Percentiles rank a stretch among this genome's conserved stretches.
Evolutionary conservation across 805 yeast genomes (phyloP).

Genomic region (Suhomyces sp.): DNA sequence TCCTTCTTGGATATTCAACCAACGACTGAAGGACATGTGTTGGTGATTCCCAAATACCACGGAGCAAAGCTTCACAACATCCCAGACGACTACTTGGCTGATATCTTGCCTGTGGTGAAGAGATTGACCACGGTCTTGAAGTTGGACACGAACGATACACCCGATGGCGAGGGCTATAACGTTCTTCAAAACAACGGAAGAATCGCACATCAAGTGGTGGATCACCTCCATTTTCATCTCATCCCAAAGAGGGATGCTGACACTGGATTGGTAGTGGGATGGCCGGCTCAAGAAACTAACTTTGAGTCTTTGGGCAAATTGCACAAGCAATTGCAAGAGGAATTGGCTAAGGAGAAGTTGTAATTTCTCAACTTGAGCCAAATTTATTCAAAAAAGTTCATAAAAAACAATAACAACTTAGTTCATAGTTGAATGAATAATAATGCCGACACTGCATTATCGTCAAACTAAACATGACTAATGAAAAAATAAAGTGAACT

Average conservation of each 20-base stretch:
- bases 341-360: slow-evolving; percentile 19
- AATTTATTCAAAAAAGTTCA: no score
- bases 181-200: slow-evolving; percentile 90
- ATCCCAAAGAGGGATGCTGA: slow-evolving; percentile 79
- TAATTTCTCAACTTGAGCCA: neutral
- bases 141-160: slow-evolving; percentile 59
- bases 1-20: slow-evolving; percentile 95
- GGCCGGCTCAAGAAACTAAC: slow-evolving; percentile 89
- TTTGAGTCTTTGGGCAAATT: slow-evolving; percentile 66
- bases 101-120: slow-evolving; percentile 85
- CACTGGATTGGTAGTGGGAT: slow-evolving; percentile 82
- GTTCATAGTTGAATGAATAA: no score
- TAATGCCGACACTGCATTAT: no score
- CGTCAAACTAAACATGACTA: no score
- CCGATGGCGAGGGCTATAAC: slow-evolving; percentile 76
- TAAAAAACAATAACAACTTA: no score
- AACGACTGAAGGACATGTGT: slow-evolving; percentile 81
- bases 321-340: slow-evolving; percentile 54
- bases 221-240: slow-evolving; percentile 95
- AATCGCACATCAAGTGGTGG: slow-evolving; percentile 93
- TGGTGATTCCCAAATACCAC: slow-evolving; percentile 89
- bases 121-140: slow-evolving; percentile 74
- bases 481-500: no score
- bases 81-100: slow-evolving; percentile 88
- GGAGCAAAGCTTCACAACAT: slow-evolving; percentile 90